phyloP scores from a whole-genome alignment of 768 basidiomycete species.

The Tephrocybe sp. region DNA sequence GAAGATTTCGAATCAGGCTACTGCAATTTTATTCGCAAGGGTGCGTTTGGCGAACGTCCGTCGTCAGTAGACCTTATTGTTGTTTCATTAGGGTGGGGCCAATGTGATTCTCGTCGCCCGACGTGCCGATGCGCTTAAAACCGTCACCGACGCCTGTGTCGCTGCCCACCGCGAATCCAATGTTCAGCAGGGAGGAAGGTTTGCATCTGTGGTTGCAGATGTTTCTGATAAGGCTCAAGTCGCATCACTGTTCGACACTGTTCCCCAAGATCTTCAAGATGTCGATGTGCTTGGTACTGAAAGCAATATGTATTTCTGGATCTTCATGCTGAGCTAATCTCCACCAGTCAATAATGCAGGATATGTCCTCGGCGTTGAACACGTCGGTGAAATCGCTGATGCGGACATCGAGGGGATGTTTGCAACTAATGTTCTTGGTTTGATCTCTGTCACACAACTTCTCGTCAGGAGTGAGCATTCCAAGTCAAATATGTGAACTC shows the following conservation, averaged over 20 bases:
- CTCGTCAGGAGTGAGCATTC: constrained; percentile 56
- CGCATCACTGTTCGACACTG: constrained; percentile 64
- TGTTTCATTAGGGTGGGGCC: constrained; percentile 63
- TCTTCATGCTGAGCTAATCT: constrained; percentile 1
- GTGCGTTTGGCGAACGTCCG: constrained; percentile 33
- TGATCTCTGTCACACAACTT: constrained; percentile 82
- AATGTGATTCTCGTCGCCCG: constrained; percentile 87
- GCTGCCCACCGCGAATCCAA: constrained; percentile 74
- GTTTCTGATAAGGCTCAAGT: constrained; percentile 77
- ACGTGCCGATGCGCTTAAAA: constrained; percentile 67
- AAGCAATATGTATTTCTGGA: not conserved
- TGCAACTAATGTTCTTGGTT: constrained; percentile 77
- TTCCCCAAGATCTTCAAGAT: constrained; percentile 67
- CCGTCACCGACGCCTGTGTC: constrained; percentile 66
- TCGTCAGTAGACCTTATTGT: not conserved
- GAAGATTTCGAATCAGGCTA: constrained; percentile 69
- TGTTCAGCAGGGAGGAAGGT: constrained; percentile 73
- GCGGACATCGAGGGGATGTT: constrained; percentile 85
- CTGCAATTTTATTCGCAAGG: constrained; percentile 88
- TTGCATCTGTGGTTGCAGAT: constrained; percentile 73
- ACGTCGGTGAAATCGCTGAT: constrained; percentile 78
- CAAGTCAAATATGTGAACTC: not conserved
- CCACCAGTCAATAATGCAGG: constrained; percentile 69
- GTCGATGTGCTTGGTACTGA: constrained; percentile 81
- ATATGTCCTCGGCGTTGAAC: constrained; percentile 85